These are phyloP conservation scores for Iris macrosiphon DNA, from an alignment of 106 monocot genomes.

Conservation along the genomic window DNA sequence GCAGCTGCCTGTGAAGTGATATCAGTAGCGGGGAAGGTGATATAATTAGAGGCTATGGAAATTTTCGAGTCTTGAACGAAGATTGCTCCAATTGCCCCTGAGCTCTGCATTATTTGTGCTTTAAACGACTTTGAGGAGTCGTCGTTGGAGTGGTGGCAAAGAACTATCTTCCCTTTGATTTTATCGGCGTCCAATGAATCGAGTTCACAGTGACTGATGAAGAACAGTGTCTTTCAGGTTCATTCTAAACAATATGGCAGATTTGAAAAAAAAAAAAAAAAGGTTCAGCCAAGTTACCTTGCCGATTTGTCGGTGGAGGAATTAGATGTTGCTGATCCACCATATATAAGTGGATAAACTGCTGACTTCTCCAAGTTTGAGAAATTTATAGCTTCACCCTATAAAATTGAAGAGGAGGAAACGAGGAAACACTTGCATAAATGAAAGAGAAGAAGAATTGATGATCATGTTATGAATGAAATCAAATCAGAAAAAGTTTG, in stretches of 20 bases:
- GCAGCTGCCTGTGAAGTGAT: slow-evolving; percentile 32
- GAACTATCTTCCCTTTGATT: slow-evolving; percentile 63
- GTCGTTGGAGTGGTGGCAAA: slow-evolving; percentile 35
- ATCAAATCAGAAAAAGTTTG: too few relatives aligned
- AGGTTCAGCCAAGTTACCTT: background rate
- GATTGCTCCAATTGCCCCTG: slow-evolving; percentile 51
- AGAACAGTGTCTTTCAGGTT: background rate
- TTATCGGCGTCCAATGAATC: slow-evolving; percentile 36
- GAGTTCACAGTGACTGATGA: slow-evolving; percentile 54
- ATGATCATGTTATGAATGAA: too few relatives aligned
- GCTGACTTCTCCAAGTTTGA: slow-evolving; percentile 55
- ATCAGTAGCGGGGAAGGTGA: slow-evolving; percentile 35
- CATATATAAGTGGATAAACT: slow-evolving; percentile 48
- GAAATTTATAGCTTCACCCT: slow-evolving; percentile 84
- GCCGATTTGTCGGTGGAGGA: slow-evolving; percentile 29
- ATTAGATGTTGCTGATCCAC: slow-evolving; percentile 39
- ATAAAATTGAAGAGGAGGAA: too few relatives aligned
- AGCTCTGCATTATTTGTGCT: slow-evolving; percentile 16
- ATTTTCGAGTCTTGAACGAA: slow-evolving; percentile 26
- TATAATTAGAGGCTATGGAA: slow-evolving; percentile 22
- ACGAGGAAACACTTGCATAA: too few relatives aligned
- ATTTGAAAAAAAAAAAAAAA: background rate
- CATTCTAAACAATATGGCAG: too few relatives aligned
- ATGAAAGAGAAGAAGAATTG: too few relatives aligned
- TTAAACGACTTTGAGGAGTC: slow-evolving; percentile 18